Evolutionary conservation across 2,329 filamentous ascomycete genomes (phyloP), one percentile per base, ranked within the genome.

Genomic region (Daldinia sp.): DNA sequence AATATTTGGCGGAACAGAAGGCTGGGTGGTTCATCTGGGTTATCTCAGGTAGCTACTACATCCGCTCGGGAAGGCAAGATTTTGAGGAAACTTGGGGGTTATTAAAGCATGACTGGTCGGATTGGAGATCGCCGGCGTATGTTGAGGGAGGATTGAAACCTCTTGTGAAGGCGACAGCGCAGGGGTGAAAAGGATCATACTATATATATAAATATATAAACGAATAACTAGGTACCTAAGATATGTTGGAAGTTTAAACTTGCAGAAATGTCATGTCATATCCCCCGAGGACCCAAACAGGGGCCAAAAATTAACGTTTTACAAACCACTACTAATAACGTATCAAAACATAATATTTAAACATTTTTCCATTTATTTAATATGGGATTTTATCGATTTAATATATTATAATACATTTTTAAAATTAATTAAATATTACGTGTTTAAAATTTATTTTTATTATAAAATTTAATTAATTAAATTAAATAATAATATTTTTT

Each of bases 1-100:
- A 78, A 13, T 88, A 82, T 73, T 75, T 90, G 56, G 82, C 83
- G 0, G 75, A 79, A 42, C 78, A 83, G 72, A 81, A 85, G 77
- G 82, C 83, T 0, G 83, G 87, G 12, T 88, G 87, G 87, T 83
- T 86, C 76, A 81, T 86, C 78, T 89, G 87, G 85, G 88, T 88
- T 37, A 61, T 91, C 13, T 81, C 82, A 0, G 87, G 87, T 1
- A 87, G 85, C 73, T 90, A 90, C 73, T 89, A 89, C 71, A 82
- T 86, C 62, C 79, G 87, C 0, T 74, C 78, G 5, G 87, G 87
- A 0, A 80, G 63, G 0, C 85, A 87, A 74, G 86, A 89, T 72
- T 84, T 77, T 56, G 87, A 89, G 30, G 88, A 90, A 78, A 77
- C 79, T 0, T 90, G 87, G 87, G 88, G 87, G 1, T 74, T 88